Percentiles rank a stretch among this genome's conserved stretches.
These are phyloP conservation scores for Trichoderma atrobrunneum DNA, from an alignment of 2,329 filamentous ascomycete species.

Conservation along the genomic window DNA sequence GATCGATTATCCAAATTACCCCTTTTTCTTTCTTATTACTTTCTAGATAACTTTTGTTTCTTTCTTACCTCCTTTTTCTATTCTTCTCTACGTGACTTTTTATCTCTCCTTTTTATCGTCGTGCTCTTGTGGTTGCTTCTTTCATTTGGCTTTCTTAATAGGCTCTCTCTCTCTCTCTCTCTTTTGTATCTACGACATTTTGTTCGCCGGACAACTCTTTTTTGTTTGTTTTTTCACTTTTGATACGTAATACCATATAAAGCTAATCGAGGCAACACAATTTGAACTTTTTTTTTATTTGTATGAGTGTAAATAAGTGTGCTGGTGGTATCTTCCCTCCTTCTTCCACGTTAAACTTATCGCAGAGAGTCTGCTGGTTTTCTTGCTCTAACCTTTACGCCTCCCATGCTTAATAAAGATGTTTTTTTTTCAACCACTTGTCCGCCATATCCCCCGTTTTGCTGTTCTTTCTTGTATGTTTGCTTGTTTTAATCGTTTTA, in stretches of 20 bases:
- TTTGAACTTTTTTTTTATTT: background rate
- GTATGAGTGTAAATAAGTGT: background rate
- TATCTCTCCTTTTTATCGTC: background rate
- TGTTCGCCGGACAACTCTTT: background rate
- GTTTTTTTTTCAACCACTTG: background rate
- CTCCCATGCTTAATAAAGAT: conserved; percentile 5
- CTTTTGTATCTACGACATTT: background rate
- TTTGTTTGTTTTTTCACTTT: background rate
- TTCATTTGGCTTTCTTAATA: background rate
- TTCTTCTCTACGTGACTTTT: background rate
- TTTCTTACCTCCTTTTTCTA: background rate
- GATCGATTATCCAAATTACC: background rate
- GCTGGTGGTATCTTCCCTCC: background rate
- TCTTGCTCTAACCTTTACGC: conserved; percentile 10
- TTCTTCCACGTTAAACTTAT: background rate
- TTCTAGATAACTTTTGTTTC: background rate
- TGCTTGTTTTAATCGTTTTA: background rate
- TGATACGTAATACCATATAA: background rate
- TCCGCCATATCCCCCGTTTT: background rate
- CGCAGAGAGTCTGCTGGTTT: background rate
- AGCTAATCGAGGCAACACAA: background rate
- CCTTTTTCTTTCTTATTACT: background rate
- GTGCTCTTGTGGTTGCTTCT: background rate
- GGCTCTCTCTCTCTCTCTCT: background rate
- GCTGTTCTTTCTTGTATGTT: background rate